A percentile compares a stretch with the other conserved stretches of the same genome.
These are phyloP conservation scores for Phaeosphaeria sp. DNA, from an alignment of 2,329 filamentous ascomycete genomes.

Conservation along the genomic window DNA sequence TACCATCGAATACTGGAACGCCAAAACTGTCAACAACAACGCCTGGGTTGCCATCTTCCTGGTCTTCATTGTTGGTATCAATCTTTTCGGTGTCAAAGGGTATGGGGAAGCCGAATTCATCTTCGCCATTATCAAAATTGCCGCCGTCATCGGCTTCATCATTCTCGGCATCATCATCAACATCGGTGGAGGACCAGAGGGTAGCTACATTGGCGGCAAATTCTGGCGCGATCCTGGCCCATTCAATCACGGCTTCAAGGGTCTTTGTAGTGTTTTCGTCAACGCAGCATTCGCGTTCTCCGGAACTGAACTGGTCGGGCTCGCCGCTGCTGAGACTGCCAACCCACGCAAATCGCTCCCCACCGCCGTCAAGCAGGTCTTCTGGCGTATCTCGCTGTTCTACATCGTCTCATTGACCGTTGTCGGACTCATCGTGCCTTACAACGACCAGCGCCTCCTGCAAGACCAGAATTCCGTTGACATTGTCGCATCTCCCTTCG, in stretches of 20 bases:
- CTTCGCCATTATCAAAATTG: conserved; percentile 85
- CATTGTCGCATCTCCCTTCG: conserved; percentile 74
- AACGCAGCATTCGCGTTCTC: conserved; percentile 81
- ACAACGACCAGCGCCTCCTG: conserved; percentile 66
- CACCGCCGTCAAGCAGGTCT: conserved; percentile 79
- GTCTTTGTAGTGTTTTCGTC: conserved; percentile 68
- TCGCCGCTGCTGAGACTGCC: conserved; percentile 80
- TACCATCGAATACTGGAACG: conserved; percentile 80
- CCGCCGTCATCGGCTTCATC: conserved; percentile 87
- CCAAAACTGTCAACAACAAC: conserved; percentile 61
- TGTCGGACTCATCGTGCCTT: conserved; percentile 78
- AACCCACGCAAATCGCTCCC: conserved; percentile 80
- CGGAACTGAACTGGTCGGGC: conserved; percentile 74
- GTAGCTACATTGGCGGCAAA: conserved; percentile 77
- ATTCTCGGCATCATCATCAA: conserved; percentile 87
- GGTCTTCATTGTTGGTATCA: conserved; percentile 76
- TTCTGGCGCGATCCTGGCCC: conserved; percentile 76
- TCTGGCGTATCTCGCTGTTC: conserved; percentile 83
- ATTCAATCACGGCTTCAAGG: conserved; percentile 48
- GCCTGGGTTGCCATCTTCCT: conserved; percentile 87
- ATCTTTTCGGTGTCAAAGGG: conserved; percentile 70
- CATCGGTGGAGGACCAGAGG: conserved; percentile 70
- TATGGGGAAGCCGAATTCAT: conserved; percentile 92
- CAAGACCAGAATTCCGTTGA: conserved; percentile 61
- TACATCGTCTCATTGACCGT: conserved; percentile 77